Evolutionary conservation across 345 rosid species (phyloP).

Genomic region (Salix dunnii): DNA sequence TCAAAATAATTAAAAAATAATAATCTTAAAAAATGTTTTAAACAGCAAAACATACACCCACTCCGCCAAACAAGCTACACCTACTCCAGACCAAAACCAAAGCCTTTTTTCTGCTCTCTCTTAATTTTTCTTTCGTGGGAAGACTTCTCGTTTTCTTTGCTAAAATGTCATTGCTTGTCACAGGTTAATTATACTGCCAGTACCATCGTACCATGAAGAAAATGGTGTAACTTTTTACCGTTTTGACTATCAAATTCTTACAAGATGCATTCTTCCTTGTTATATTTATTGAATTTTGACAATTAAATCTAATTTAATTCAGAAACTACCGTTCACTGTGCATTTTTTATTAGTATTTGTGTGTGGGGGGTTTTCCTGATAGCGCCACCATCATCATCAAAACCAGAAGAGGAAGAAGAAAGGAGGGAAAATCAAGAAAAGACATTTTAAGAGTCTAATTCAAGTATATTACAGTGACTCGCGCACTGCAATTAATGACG

Average conservation of each 20-base stretch:
- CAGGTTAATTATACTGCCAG: background rate
- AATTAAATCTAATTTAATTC: too few species aligned
- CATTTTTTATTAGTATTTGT: background rate
- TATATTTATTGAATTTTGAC: background rate
- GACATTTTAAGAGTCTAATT: background rate
- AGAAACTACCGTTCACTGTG: background rate
- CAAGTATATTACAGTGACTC: background rate
- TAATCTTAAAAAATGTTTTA: too few species aligned
- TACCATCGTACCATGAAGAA: too few species aligned
- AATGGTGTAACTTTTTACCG: too few species aligned
- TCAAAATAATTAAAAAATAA: too few species aligned
- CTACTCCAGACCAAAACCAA: constrained; percentile 6
- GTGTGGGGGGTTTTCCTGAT: too few species aligned
- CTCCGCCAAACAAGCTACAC: constrained; percentile 1
- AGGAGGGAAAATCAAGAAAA: background rate
- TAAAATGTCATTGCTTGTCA: background rate
- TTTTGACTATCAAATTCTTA: background rate
- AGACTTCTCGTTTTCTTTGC: background rate
- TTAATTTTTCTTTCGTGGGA: background rate
- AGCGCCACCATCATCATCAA: background rate
- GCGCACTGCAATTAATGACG: background rate
- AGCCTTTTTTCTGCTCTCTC: background rate
- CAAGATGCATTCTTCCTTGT: background rate
- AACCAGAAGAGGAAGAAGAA: background rate
- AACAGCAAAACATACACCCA: too few species aligned